Percentiles rank a stretch among this genome's conserved stretches.
phyloP scores from a whole-genome alignment of 1,139 yeast genomes.

The Suhomyces chickasaworum region DNA sequence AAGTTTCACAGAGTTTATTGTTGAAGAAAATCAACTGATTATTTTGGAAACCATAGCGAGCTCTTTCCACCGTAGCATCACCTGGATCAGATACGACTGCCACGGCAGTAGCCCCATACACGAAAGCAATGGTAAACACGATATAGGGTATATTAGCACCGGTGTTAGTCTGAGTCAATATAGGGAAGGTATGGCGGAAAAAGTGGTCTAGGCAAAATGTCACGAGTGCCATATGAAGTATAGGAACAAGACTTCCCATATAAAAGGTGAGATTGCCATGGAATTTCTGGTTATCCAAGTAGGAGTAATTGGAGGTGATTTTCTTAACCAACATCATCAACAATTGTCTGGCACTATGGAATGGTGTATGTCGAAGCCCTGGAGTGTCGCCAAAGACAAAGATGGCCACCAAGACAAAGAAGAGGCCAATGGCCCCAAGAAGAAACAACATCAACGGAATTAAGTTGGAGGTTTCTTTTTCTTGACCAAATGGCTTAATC shows the following conservation, averaged over 20 bases:
- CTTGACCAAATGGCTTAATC: too few relatives aligned
- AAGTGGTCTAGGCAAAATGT: constrained; percentile 51
- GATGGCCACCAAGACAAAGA: constrained; percentile 13
- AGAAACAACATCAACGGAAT: background rate
- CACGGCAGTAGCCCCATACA: constrained; percentile 36
- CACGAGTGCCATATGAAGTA: constrained; percentile 48
- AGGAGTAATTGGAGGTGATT: constrained; percentile 8
- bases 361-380: constrained; percentile 38
- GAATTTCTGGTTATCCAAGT: constrained; percentile 15
- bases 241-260: constrained; percentile 50
- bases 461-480: background rate
- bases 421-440: constrained; percentile 1
- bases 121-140: constrained; percentile 33
- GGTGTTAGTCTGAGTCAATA: constrained; percentile 20
- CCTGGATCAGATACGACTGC: constrained; percentile 65
- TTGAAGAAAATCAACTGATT: constrained; percentile 65
- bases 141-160: constrained; percentile 24
- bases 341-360: constrained; percentile 25
- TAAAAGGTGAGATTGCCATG: constrained; percentile 22
- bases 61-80: constrained; percentile 15
- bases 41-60: constrained; percentile 28
- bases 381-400: constrained; percentile 60
- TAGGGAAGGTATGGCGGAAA: constrained; percentile 39
- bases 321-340: constrained; percentile 11
- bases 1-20: constrained; percentile 51